Evolutionary conservation across 2,329 filamentous ascomycete species (phyloP), one percentile per base, ranked within the genome.

Genomic region (Ceratocystis destructans): DNA sequence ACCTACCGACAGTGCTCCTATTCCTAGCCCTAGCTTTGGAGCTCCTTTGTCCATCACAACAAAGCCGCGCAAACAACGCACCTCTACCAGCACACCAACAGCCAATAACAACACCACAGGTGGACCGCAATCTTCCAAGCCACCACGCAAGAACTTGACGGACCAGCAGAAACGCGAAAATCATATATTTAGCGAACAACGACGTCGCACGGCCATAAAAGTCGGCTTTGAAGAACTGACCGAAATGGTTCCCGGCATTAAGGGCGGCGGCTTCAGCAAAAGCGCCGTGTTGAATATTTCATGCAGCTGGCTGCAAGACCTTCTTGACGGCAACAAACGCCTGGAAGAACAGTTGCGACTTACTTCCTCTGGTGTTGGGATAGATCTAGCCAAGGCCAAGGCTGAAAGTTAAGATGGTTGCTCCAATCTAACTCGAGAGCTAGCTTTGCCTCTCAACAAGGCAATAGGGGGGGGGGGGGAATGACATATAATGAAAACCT

Each of bases 121-220:
- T 41, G 37, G 37, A 15, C 37, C 12, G 37, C 37, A 41, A 15
- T 41, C 37, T 15, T 41, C 37, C 37, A 41, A 41, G 37, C 37
- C 76, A 1, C 72, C 79, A 2, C 77, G 87, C 31, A 87, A 86
- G 72, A 96, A 96, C 71, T 84, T 94, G 3, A 83, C 85, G 0
- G 88, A 93, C 70, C 86, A 88, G 68, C 88, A 94, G 75, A 94
- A 93, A 75, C 81, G 89, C 59, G 87, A 86, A 71, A 96, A 96
- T 70, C 90, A 95, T 72, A 94, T 96, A 70, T 81, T 86, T 64
- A 94, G 90, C 64, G 90, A 95, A 73, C 89, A 96, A 76, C 95
- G 94, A 75, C 83, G 91, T 44, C 82, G 90, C 61, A 90, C 89
- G 31, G 78, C 91, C 61, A 93, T 93, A 71, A 88, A 90, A 72